These are phyloP conservation scores for Capniomyces stellatus DNA, from an alignment of 371 early-diverging fungal species.

Conservation along the genomic window DNA sequence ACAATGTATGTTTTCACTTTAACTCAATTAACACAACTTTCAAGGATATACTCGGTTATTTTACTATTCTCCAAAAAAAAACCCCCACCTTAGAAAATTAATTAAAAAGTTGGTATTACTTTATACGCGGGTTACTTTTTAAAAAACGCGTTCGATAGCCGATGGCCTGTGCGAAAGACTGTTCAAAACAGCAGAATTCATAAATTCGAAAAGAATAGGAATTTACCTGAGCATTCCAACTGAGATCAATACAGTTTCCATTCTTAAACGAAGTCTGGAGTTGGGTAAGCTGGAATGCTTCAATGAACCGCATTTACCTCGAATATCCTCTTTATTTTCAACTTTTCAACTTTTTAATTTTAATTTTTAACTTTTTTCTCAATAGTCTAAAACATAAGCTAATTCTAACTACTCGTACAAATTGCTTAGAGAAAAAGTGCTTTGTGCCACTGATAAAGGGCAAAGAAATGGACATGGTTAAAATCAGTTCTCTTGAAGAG, in stretches of 20 bases:
- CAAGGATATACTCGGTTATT: too few relatives aligned
- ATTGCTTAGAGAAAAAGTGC: constrained; percentile 5
- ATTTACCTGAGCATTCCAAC: constrained; percentile 22
- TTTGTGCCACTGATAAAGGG: constrained; percentile 27
- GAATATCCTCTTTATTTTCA: not conserved
- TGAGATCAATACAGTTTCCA: constrained; percentile 22
- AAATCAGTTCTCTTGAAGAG: constrained; percentile 12
- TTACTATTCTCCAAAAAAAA: too few relatives aligned
- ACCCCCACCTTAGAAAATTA: too few relatives aligned
- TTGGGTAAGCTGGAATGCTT: constrained; percentile 17
- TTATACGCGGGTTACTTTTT: too few relatives aligned
- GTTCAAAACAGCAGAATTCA: constrained; percentile 5
- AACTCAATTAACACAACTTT: too few relatives aligned
- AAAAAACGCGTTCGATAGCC: not conserved
- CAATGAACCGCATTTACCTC: not conserved
- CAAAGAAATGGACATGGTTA: constrained; percentile 31
- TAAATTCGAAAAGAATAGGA: constrained; percentile 12
- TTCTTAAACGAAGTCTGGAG: constrained; percentile 12
- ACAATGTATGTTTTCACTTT: too few relatives aligned
- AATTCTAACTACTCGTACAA: too few relatives aligned
- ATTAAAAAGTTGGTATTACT: too few relatives aligned
- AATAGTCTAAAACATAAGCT: not conserved
- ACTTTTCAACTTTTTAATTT: not conserved
- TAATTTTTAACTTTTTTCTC: not conserved
- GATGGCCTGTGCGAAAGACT: not conserved